Evolutionary conservation across 2,329 filamentous ascomycete species (phyloP).

Genomic region (Blumeria hordei): DNA sequence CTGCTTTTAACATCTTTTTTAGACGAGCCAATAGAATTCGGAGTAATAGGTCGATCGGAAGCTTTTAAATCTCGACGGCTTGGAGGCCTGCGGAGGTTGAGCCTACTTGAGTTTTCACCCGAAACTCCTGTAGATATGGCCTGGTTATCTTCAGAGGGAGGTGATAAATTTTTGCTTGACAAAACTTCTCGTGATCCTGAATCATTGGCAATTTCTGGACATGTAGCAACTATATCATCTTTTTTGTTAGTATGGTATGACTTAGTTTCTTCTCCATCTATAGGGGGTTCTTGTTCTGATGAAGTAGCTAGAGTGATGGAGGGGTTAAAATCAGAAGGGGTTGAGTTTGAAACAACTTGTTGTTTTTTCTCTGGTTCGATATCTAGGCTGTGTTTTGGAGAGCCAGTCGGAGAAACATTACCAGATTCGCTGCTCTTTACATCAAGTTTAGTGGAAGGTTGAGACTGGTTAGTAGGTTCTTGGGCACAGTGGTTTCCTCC

Average conservation of each 20-base stretch:
- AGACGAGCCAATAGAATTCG: conserved; percentile 10
- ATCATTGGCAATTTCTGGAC: background rate
- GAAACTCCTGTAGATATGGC: background rate
- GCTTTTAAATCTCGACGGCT: background rate
- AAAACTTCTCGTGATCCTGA: background rate
- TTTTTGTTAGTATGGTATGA: background rate
- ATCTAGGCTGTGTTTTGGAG: too few relatives aligned
- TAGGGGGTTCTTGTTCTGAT: background rate
- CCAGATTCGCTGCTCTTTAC: too few relatives aligned
- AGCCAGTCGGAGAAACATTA: too few relatives aligned
- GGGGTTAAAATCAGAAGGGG: too few relatives aligned
- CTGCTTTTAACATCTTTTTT: conserved; percentile 8
- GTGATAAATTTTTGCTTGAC: background rate
- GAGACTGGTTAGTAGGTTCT: too few relatives aligned
- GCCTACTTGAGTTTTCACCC: background rate
- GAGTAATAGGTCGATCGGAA: conserved; percentile 11
- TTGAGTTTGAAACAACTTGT: too few relatives aligned
- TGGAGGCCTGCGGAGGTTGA: background rate
- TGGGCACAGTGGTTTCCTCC: background rate
- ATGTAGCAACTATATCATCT: background rate
- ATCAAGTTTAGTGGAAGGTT: too few relatives aligned
- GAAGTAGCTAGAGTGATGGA: background rate
- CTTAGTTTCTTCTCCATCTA: background rate
- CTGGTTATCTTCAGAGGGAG: background rate
- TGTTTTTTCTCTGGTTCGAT: too few relatives aligned